Evolutionary conservation across 768 basidiomycete genomes (phyloP).

Genomic region (Hemileccinum rubropunctum): DNA sequence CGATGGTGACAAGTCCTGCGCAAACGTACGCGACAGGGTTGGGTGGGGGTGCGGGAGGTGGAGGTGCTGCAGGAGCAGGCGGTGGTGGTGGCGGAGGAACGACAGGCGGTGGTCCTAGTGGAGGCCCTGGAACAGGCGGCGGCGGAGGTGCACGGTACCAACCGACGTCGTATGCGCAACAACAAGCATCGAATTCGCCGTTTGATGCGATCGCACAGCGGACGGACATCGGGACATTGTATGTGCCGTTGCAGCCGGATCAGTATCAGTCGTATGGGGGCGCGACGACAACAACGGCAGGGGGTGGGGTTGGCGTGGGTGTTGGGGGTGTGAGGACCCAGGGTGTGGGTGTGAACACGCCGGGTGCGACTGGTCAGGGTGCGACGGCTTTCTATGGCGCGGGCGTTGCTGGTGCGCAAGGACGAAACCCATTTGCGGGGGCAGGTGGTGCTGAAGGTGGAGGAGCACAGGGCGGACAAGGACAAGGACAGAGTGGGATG

Average conservation of each 20-base stretch:
- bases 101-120: not conserved
- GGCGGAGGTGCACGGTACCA: constrained; percentile 8
- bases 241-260: constrained; percentile 82
- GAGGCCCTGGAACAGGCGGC: constrained; percentile 3
- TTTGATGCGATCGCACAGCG: constrained; percentile 65
- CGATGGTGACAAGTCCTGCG: constrained; percentile 70
- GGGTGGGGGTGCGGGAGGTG: not conserved
- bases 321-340: too few relatives aligned
- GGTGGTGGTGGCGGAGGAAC: not conserved
- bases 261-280: constrained; percentile 57
- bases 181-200: constrained; percentile 36
- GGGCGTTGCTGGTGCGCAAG: constrained; percentile 31
- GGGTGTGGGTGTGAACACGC: too few relatives aligned
- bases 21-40: constrained; percentile 58
- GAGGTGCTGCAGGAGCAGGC: not conserved
- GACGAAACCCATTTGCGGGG: constrained; percentile 38
- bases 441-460: constrained; percentile 35
- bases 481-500: constrained; percentile 34
- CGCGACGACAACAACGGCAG: constrained; percentile 11
- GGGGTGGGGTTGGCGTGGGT: too few relatives aligned
- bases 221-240: constrained; percentile 65
- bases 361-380: too few relatives aligned
- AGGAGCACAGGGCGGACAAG: constrained; percentile 25
- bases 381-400: constrained; percentile 49
- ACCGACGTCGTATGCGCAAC: constrained; percentile 43